phyloP scores from a whole-genome alignment of 192 early-diverging fungal species.

The Backusella morwellensis region DNA sequence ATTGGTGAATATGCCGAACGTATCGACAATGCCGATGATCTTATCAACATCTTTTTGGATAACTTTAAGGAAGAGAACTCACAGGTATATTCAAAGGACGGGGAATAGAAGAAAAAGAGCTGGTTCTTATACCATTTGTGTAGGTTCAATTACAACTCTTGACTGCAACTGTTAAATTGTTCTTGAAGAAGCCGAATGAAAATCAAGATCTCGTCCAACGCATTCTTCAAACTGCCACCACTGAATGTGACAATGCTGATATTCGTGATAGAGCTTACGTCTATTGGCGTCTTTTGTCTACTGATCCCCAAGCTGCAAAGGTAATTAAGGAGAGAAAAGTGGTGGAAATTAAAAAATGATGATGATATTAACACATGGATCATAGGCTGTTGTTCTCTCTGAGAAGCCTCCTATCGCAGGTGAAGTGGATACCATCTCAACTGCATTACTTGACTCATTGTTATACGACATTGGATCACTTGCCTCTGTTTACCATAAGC shows the following conservation, averaged over 20 bases:
- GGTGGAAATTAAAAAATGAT: background rate
- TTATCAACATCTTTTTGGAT: slow-evolving; percentile 80
- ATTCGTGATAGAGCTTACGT: slow-evolving; percentile 95
- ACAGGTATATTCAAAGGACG: slow-evolving; percentile 39
- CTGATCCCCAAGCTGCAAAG: slow-evolving; percentile 92
- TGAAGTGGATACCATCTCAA: slow-evolving; percentile 63
- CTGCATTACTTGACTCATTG: slow-evolving; percentile 82
- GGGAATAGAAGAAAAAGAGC: background rate
- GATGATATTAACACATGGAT: slow-evolving; percentile 15
- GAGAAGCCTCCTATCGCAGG: slow-evolving; percentile 86
- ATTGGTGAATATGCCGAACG: slow-evolving; percentile 94
- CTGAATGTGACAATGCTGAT: slow-evolving; percentile 91
- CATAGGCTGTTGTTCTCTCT: slow-evolving; percentile 73
- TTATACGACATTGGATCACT: slow-evolving; percentile 83
- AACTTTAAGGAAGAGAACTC: slow-evolving; percentile 84
- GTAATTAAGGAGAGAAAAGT: slow-evolving; percentile 32
- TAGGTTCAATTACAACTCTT: slow-evolving; percentile 91
- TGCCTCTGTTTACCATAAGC: slow-evolving; percentile 95
- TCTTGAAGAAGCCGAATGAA: slow-evolving; percentile 85
- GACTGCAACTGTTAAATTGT: slow-evolving; percentile 90
- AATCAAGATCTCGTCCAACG: slow-evolving; percentile 86
- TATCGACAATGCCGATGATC: slow-evolving; percentile 78
- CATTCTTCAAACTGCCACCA: slow-evolving; percentile 85
- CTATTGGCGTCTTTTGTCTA: slow-evolving; percentile 95
- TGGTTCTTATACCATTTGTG: background rate